Base-by-base conservation (phyloP, 768 basidiomycete species). In the Boletus sensibilis region DNA sequence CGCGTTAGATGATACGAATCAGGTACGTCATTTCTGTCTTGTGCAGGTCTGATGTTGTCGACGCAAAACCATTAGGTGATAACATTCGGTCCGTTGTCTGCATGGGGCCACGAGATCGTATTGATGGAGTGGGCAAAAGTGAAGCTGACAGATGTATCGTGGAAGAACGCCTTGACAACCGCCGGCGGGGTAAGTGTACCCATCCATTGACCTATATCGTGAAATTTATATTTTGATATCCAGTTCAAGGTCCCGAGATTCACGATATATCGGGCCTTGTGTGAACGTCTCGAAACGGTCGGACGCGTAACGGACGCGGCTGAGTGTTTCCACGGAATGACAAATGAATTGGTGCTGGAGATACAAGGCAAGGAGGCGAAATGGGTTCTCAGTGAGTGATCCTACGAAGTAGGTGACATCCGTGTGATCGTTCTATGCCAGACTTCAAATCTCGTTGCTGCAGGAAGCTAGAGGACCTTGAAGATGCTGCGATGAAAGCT, bases 271-370 rank as follows among this genome's bases (percentile, higher is more conserved):
- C 46, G 16, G 4, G 51, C 10, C 1, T 4, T 59, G 4, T 59
- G 50, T 27, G 55, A 52, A 16, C 14, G 11, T 4, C 46, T 59
- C 2, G 52, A 43, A n/a, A 21, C 1, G 13, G 13, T 23, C 4
- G 41, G 34, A 16, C 9, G 16, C 4, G 0, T 52, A 29, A 16
- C 2, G 4, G 48, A 60, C 0, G 56, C 44, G 1, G 13, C 27
- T 12, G 35, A 53, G 11, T 60, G 59, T 45, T 41, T 54, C 44
- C 39, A 33, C 5, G 35, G 43, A 51, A 51, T 61, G 53, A 8
- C 5, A 2, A 18, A 2, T 3, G 49, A 58, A 39, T 25, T 46
- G 20, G 25, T 5, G 5, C 5, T 14, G 7, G 29, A 9, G 13
- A n/a, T n/a, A 27, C 4, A 27, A 5, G 25, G 12, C 16, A 21